These are phyloP conservation scores for Oryza brachyantha DNA, from an alignment of 176 grass and related monocot genomes.

Conservation along the genomic window DNA sequence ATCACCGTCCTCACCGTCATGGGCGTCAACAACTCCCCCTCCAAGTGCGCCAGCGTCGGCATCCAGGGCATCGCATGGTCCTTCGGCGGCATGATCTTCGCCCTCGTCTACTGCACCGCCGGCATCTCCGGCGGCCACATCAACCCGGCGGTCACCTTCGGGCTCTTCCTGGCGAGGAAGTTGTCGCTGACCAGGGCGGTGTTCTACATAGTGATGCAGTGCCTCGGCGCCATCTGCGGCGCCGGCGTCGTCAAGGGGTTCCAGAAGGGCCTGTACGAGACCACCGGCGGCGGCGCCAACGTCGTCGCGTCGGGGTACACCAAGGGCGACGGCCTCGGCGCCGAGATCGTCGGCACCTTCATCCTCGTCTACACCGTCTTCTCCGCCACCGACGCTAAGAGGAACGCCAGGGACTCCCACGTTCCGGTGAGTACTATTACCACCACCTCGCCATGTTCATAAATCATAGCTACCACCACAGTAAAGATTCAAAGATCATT, in stretches of 20 bases:
- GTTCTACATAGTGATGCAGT: conserved; percentile 93
- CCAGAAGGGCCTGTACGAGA: conserved; percentile 59
- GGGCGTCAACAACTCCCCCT: conserved; percentile 48
- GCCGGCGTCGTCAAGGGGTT: conserved; percentile 88
- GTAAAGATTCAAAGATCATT: not conserved
- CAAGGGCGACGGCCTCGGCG: conserved; percentile 75
- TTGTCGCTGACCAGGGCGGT: conserved; percentile 74
- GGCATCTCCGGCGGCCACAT: conserved; percentile 98
- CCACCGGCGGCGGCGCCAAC: conserved; percentile 74
- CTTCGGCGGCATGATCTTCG: conserved; percentile 96
- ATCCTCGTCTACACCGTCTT: conserved; percentile 97
- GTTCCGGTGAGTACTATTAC: conserved; percentile 58
- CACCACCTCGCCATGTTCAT: not conserved
- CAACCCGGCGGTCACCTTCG: conserved; percentile 93
- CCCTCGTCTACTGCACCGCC: conserved; percentile 95
- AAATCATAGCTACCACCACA: not conserved
- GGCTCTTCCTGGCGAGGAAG: conserved; percentile 83
- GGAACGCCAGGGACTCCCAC: conserved; percentile 94
- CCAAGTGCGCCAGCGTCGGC: conserved; percentile 73
- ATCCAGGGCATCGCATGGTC: conserved; percentile 96
- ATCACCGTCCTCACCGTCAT: conserved; percentile 89
- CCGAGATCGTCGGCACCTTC: conserved; percentile 92
- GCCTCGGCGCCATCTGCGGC: conserved; percentile 90
- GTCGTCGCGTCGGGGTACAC: conserved; percentile 67
- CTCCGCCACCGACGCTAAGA: conserved; percentile 97